These are phyloP conservation scores for Boeremia exigua DNA, from an alignment of 2,329 filamentous ascomycete species.

Conservation along the genomic window DNA sequence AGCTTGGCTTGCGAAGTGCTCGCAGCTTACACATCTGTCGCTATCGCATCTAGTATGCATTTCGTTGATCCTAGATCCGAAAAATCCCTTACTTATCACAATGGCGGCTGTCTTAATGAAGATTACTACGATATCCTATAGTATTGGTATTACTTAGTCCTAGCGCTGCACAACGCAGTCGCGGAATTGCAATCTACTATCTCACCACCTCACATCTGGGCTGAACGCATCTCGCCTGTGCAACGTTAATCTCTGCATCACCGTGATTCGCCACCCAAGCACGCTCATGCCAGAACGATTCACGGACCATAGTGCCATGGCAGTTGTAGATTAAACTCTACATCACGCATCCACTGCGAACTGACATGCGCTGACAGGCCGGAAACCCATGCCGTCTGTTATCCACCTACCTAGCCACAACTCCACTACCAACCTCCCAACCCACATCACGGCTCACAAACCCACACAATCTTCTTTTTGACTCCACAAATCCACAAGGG, in stretches of 20 bases:
- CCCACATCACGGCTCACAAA: slow-evolving; percentile 1
- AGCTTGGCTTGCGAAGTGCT: slow-evolving; percentile 27
- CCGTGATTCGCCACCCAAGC: background rate
- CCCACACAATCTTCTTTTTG: slow-evolving; percentile 1
- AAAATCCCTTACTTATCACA: background rate
- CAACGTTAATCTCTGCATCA: background rate
- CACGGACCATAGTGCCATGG: background rate
- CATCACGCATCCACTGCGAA: slow-evolving; percentile 1
- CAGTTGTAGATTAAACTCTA: background rate
- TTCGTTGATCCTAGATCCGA: slow-evolving; percentile 15
- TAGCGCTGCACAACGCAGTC: slow-evolving; percentile 4
- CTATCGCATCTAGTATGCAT: slow-evolving; percentile 27
- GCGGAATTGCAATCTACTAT: slow-evolving; percentile 13
- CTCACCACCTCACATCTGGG: background rate
- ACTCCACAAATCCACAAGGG: background rate
- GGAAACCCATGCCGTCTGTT: background rate
- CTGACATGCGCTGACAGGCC: slow-evolving; percentile 1
- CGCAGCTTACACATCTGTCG: slow-evolving; percentile 25
- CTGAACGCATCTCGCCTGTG: background rate
- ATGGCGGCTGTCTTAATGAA: slow-evolving; percentile 13
- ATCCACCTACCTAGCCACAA: background rate
- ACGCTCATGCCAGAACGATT: background rate
- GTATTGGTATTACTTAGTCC: slow-evolving; percentile 18
- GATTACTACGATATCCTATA: slow-evolving; percentile 14
- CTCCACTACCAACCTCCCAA: slow-evolving; percentile 2